phyloP scores from a whole-genome alignment of 2,329 filamentous ascomycete species.

The Dothidotthia symphoricarpi region DNA sequence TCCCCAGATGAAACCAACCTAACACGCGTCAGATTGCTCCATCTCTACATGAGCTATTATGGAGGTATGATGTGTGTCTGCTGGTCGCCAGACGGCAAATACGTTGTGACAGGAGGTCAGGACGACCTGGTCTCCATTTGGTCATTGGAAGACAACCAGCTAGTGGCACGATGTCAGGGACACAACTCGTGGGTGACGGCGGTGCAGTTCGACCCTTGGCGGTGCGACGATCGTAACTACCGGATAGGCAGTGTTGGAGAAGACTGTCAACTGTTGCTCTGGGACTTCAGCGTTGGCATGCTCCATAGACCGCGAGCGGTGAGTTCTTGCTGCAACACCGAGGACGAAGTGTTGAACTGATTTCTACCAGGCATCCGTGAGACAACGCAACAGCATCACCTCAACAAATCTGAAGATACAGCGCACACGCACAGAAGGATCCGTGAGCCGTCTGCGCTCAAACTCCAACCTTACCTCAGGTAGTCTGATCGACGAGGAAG shows the following conservation, averaged over 20 bases:
- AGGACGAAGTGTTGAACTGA: slow-evolving; percentile 4
- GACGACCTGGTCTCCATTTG: slow-evolving; percentile 96
- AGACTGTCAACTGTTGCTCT: slow-evolving; percentile 83
- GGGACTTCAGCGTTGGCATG: slow-evolving; percentile 98
- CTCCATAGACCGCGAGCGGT: slow-evolving; percentile 84
- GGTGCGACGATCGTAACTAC: slow-evolving; percentile 93
- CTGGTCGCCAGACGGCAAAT: slow-evolving; percentile 97
- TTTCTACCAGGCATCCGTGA: slow-evolving; percentile 50
- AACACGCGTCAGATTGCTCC: slow-evolving; percentile 62
- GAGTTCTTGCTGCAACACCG: slow-evolving; percentile 40
- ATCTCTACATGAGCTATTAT: slow-evolving; percentile 88
- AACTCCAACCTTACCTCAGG: slow-evolving; percentile 64
- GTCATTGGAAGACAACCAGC: slow-evolving; percentile 77
- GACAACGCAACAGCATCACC: slow-evolving; percentile 56
- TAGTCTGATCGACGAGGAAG: slow-evolving; percentile 58
- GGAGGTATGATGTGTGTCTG: slow-evolving; percentile 89
- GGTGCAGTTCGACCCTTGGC: slow-evolving; percentile 94
- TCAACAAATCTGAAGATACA: slow-evolving; percentile 47
- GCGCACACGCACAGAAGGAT: slow-evolving; percentile 59
- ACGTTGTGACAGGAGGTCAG: slow-evolving; percentile 90
- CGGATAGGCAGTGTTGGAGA: slow-evolving; percentile 95
- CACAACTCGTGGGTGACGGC: slow-evolving; percentile 94
- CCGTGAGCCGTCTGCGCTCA: slow-evolving; percentile 63
- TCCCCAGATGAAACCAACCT: background rate
- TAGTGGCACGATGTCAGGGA: slow-evolving; percentile 90